Base-by-base conservation (phyloP, 1,139 yeast genomes). In the Oligophagozyma castellii region DNA sequence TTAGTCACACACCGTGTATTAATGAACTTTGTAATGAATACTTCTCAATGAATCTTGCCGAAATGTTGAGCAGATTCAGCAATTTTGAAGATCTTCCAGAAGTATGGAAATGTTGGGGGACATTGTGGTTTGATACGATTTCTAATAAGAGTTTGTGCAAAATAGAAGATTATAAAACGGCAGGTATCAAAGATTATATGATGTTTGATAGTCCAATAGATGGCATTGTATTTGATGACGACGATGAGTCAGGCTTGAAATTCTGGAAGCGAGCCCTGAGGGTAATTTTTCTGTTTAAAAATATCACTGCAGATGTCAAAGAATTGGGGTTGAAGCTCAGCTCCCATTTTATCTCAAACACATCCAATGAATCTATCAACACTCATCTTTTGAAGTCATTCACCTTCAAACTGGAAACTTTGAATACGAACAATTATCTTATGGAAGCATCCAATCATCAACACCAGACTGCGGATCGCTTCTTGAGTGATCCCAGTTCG, bases 51-150 rank as follows among this genome's bases (percentile, higher is more conserved):
- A 28, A 33, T 15, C 32, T 49, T 12, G 43, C 36, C 5, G 56
- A 56, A 22, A 56, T 61, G 29, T 44, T 71, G 12, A 42, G 49
- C 4, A 47, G 58, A 36, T 73, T 71, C 45, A 62, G 68, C 35
- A 59, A 63, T 23, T 62, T 70, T 45, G 89, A 77, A 50, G 66
- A 61, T 27, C 56, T 78, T 30, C 71, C 79, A 23, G 92, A 78
- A 53, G 79, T 73, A 16, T 77, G 86, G 84, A 73, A 73, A 47
- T 73, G 84, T 45, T 77, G 89, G 84, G 92, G 92, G 2, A 70
- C 84, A 0, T 53, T 78, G 24, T 78, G 89, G 86, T 78, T 70
- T 53, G 86, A 78, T 50, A 36, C 38, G 12, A 42, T 53, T 23
- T 32, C 43, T 26, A 39, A 43, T 27, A 60, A 61, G 25, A 56